Percentiles rank a stretch among this genome's conserved stretches.
Conservation (phyloP, 495 filamentous ascomycete genomes). For the Bacidia rubella region DNA sequence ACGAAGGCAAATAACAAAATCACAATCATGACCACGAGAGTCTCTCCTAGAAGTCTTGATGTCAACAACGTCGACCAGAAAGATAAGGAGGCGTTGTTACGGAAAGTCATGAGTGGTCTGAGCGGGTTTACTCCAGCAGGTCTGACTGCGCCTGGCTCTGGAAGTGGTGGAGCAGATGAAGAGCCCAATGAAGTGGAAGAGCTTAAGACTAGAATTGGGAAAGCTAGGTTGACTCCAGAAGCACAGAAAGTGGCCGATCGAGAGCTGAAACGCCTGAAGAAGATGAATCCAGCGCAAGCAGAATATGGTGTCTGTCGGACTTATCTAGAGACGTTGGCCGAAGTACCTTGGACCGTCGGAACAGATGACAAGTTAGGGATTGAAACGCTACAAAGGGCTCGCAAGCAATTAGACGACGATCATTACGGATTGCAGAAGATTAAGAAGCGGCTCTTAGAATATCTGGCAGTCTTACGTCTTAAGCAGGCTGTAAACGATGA, state of each 20-base stretch:
- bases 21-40: slow-evolving; percentile 49
- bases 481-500: slow-evolving; percentile 80
- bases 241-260: slow-evolving; percentile 78
- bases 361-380: slow-evolving; percentile 82
- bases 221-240: slow-evolving; percentile 60
- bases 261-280: slow-evolving; percentile 76
- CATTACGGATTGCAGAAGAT: slow-evolving; percentile 96
- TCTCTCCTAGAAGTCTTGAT: slow-evolving; percentile 42
- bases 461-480: slow-evolving; percentile 84
- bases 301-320: slow-evolving; percentile 88
- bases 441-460: slow-evolving; percentile 91
- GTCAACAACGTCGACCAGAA: slow-evolving; percentile 38
- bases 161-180: slow-evolving; percentile 49
- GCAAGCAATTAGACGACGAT: slow-evolving; percentile 87
- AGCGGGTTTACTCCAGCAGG: slow-evolving; percentile 38
- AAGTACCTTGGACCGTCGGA: slow-evolving; percentile 82
- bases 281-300: slow-evolving; percentile 89
- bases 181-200: slow-evolving; percentile 82
- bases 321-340: slow-evolving; percentile 89
- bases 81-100: slow-evolving; percentile 39
- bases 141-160: slow-evolving; percentile 28
- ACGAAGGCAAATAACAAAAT: slow-evolving; percentile 75
- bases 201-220: slow-evolving; percentile 71
- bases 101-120: slow-evolving; percentile 34
- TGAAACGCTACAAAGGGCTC: slow-evolving; percentile 62